phyloP scores from a whole-genome alignment of 164 flowering plant species.

The Chloranthus sessilifolius region DNA sequence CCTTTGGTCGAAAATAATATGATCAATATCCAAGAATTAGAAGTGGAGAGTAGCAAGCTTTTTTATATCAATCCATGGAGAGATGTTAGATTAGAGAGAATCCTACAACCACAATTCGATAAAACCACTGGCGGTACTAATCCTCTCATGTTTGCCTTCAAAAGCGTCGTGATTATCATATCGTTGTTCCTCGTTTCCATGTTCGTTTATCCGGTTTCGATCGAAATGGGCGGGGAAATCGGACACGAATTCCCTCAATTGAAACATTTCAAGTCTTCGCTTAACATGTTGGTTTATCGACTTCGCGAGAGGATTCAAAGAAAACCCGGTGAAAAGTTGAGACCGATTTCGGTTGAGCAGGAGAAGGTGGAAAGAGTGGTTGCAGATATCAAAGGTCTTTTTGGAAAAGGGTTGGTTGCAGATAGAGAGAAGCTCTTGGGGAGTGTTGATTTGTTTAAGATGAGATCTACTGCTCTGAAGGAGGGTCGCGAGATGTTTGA shows the following conservation, averaged over 20 bases:
- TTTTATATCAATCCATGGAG: background rate
- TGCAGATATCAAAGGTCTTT: constrained; percentile 10
- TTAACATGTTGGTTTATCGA: constrained; percentile 1
- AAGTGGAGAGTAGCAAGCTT: constrained; percentile 3
- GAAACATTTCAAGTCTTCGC: constrained; percentile 3
- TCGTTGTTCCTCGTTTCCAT: constrained; percentile 14
- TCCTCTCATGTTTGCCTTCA: constrained; percentile 8
- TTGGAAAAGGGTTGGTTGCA: constrained; percentile 5
- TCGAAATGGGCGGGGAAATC: constrained; percentile 4
- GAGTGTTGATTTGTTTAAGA: constrained; percentile 14
- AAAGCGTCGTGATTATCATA: constrained; percentile 9
- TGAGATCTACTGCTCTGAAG: constrained; percentile 12
- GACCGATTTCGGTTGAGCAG: constrained; percentile 7
- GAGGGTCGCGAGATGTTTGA: constrained; percentile 21
- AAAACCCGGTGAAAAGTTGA: background rate
- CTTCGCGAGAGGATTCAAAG: constrained; percentile 7
- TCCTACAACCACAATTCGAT: background rate
- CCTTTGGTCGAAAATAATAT: background rate
- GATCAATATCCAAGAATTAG: constrained; percentile 6
- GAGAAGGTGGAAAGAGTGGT: constrained; percentile 14
- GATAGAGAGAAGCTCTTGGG: constrained; percentile 10
- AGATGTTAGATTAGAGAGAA: background rate
- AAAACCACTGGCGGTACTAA: constrained; percentile 7
- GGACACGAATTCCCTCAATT: constrained; percentile 2
- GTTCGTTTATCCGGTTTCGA: constrained; percentile 7